Conservation (phyloP, 129 eudicot genomes). For the Centrapalus pauciflorus region DNA sequence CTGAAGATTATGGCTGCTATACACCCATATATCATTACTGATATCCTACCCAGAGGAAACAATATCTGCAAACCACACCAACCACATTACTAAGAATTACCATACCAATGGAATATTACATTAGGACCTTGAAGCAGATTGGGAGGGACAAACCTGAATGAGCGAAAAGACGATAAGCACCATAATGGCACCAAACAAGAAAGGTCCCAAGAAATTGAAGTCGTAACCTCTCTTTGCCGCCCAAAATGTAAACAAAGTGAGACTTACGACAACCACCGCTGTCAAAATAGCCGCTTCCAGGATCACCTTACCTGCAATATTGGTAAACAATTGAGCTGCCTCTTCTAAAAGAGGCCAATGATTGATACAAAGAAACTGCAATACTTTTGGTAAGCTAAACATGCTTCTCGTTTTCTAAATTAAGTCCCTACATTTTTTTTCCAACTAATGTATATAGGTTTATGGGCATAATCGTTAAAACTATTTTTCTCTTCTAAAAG, state of each 20-base stretch:
- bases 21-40: conserved; percentile 56
- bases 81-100: neutral
- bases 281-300: conserved; percentile 69
- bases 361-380: neutral
- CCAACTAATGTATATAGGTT: no score
- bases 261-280: conserved; percentile 63
- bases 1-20: conserved; percentile 61
- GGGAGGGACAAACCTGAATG: conserved; percentile 53
- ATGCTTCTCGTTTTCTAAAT: no score
- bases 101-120: no score
- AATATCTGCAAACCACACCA: conserved; percentile 34
- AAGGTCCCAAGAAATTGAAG: conserved; percentile 78
- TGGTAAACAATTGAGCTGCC: neutral
- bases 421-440: no score
- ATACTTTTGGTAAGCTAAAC: no score
- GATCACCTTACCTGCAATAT: conserved; percentile 60
- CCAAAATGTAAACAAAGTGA: conserved; percentile 81
- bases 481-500: no score
- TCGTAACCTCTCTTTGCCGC: conserved; percentile 80
- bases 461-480: no score
- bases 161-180: conserved; percentile 52
- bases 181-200: conserved; percentile 67
- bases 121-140: neutral
- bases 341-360: neutral
- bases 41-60: conserved; percentile 49